Percentiles rank a stretch among this genome's conserved stretches.
These are phyloP conservation scores for Leccinum imitatum DNA, from an alignment of 768 basidiomycete genomes.

Conservation along the genomic window DNA sequence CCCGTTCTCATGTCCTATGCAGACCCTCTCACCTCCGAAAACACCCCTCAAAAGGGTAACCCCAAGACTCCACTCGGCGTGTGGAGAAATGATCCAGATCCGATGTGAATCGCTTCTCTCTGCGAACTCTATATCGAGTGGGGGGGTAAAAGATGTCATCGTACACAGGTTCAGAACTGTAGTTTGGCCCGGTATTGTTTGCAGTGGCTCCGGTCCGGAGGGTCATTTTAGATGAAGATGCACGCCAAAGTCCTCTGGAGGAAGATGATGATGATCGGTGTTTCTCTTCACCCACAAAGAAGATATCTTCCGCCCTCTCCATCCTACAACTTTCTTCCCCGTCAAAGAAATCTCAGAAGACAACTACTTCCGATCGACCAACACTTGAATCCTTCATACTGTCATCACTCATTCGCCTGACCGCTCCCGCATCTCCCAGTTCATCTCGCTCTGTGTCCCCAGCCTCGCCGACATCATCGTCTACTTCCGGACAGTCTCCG, in stretches of 20 bases:
- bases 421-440: neutral
- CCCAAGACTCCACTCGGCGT: constrained; percentile 35
- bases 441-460: constrained; percentile 6
- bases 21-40: constrained; percentile 73
- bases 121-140: constrained; percentile 93
- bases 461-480: constrained; percentile 5
- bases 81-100: constrained; percentile 61
- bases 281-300: constrained; percentile 19
- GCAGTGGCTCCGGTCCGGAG: constrained; percentile 74
- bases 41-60: constrained; percentile 38
- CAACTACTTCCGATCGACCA: constrained; percentile 4
- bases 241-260: neutral
- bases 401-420: constrained; percentile 18
- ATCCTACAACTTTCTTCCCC: constrained; percentile 19
- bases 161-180: constrained; percentile 82
- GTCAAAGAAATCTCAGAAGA: constrained; percentile 8
- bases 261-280: neutral
- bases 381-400: constrained; percentile 10
- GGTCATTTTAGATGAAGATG: constrained; percentile 52
- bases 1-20: constrained; percentile 78
- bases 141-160: constrained; percentile 83
- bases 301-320: constrained; percentile 12
- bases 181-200: constrained; percentile 73
- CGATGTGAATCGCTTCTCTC: constrained; percentile 67
- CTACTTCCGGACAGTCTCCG: constrained; percentile 35